Conservation (phyloP, 2,329 filamentous ascomycete species). For the Fusarium sp. region DNA sequence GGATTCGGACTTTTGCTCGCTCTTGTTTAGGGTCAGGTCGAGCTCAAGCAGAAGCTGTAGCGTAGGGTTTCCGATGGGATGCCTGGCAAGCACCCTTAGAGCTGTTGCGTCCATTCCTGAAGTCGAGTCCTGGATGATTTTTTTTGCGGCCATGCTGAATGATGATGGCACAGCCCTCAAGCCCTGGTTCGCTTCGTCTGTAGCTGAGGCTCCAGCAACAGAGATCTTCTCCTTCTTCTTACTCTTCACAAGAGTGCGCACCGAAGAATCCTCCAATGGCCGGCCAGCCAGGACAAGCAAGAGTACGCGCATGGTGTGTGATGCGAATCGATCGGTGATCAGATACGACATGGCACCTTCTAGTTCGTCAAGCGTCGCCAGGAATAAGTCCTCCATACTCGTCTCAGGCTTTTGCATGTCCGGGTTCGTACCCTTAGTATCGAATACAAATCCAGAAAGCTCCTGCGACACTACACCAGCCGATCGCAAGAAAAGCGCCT, state of each 20-base stretch:
- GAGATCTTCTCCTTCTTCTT: slow-evolving; percentile 89
- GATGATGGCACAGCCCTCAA: slow-evolving; percentile 75
- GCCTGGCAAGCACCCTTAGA: slow-evolving; percentile 83
- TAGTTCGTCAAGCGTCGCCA: slow-evolving; percentile 86
- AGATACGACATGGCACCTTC: slow-evolving; percentile 84
- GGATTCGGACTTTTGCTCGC: slow-evolving; percentile 52
- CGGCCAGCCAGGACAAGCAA: slow-evolving; percentile 86
- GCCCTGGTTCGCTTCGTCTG: slow-evolving; percentile 55
- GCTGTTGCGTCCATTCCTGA: slow-evolving; percentile 79
- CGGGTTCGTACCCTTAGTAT: slow-evolving; percentile 54
- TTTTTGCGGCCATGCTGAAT: slow-evolving; percentile 79
- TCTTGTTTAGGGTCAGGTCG: slow-evolving; percentile 78
- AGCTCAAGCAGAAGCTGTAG: slow-evolving; percentile 90
- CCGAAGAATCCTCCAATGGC: slow-evolving; percentile 74
- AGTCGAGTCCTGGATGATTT: slow-evolving; percentile 82
- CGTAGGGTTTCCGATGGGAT: slow-evolving; percentile 90
- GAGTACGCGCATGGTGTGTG: slow-evolving; percentile 87
- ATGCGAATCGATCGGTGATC: slow-evolving; percentile 88
- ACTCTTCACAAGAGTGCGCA: slow-evolving; percentile 82
- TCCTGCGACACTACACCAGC: slow-evolving; percentile 83
- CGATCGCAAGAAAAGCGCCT: slow-evolving; percentile 86
- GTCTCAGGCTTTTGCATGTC: slow-evolving; percentile 60
- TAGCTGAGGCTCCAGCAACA: slow-evolving; percentile 63
- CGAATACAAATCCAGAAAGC: slow-evolving; percentile 60
- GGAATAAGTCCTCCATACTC: slow-evolving; percentile 85